Conservation (phyloP, 2,329 filamentous ascomycete genomes). For the Lasiodiplodia citricola region DNA sequence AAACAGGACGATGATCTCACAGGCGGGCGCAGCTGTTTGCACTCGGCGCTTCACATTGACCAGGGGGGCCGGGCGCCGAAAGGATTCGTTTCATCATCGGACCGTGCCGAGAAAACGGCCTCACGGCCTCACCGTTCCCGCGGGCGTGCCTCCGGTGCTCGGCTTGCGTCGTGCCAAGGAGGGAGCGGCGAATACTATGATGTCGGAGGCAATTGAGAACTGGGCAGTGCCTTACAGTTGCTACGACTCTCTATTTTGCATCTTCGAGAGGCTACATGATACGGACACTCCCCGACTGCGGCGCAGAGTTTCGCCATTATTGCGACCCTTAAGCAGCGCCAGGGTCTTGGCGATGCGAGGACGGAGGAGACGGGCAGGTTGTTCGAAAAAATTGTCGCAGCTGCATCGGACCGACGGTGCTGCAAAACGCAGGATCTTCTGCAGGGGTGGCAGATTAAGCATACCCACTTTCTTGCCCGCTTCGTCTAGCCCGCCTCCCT, state of each 20-base stretch:
- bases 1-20: neutral
- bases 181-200: neutral
- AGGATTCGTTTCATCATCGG: slow-evolving; percentile 19
- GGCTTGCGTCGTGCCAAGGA: slow-evolving; percentile 18
- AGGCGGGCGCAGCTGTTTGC: neutral
- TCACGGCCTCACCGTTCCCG: neutral
- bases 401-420: slow-evolving; percentile 8
- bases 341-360: neutral
- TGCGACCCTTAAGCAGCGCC: neutral
- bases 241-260: too few relatives aligned
- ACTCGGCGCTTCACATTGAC: slow-evolving; percentile 12
- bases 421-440: neutral
- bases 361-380: neutral
- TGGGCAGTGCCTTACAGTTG: neutral
- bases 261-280: too few relatives aligned
- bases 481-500: neutral
- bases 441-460: slow-evolving; percentile 9
- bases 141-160: slow-evolving; percentile 9
- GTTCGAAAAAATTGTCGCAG: slow-evolving; percentile 19
- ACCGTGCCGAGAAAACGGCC: slow-evolving; percentile 20
- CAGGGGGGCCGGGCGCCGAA: slow-evolving; percentile 12
- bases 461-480: neutral
- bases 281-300: neutral
- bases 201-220: neutral
- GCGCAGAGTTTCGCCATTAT: neutral